Conservation (phyloP, 805 yeast species). For the Candida stauntonica region DNA sequence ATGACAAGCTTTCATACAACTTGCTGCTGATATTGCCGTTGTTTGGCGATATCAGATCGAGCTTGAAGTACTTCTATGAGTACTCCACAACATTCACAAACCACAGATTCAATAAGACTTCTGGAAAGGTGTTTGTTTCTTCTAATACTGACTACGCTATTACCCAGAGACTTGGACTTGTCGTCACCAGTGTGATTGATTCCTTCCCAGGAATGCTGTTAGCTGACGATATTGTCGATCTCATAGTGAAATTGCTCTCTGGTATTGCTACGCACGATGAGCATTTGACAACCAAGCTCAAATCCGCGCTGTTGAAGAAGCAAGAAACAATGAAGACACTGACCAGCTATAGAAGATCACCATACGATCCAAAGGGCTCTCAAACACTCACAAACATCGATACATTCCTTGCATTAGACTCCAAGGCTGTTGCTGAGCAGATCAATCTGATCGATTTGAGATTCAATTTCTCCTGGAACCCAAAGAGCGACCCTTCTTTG, state of each 20-base stretch:
- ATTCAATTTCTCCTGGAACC: conserved; percentile 71
- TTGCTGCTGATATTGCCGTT: conserved; percentile 53
- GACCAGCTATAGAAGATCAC: conserved; percentile 23
- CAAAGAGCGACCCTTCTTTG: conserved; percentile 72
- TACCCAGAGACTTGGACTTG: conserved; percentile 46
- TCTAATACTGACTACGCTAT: conserved; percentile 35
- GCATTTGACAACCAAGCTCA: conserved; percentile 46
- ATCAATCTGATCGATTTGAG: conserved; percentile 63
- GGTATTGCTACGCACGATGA: conserved; percentile 46
- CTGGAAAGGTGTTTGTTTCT: conserved; percentile 26
- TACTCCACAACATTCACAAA: conserved; percentile 27
- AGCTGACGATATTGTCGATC: conserved; percentile 55
- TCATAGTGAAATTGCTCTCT: conserved; percentile 49
- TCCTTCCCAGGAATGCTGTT: conserved; percentile 67
- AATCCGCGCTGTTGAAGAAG: conserved; percentile 44
- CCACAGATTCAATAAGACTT: conserved; percentile 10
- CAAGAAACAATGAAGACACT: conserved; percentile 43
- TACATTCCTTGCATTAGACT: conserved; percentile 50
- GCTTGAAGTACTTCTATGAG: conserved; percentile 42
- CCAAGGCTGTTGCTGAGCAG: conserved; percentile 54
- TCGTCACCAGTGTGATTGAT: conserved; percentile 52
- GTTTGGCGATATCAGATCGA: conserved; percentile 42
- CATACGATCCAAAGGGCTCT: conserved; percentile 23
- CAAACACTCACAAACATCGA: conserved; percentile 32
- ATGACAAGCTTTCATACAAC: conserved; percentile 36